Evolutionary conservation across 176 grass and related monocot species (phyloP), one percentile per base, ranked within the genome.

Genomic region (Cocos nucifera): DNA sequence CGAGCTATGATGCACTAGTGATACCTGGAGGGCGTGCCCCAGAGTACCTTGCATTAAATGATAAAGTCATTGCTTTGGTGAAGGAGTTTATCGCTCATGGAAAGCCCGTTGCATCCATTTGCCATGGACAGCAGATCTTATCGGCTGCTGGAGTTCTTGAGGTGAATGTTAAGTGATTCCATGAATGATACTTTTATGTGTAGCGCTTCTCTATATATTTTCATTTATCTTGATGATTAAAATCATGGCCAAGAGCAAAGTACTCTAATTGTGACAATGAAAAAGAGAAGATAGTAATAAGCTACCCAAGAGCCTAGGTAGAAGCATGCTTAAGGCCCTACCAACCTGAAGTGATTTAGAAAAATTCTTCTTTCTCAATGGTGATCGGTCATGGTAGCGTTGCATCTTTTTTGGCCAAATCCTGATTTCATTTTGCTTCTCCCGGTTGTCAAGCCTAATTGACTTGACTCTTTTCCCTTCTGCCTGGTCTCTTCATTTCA

Each of bases 31-130:
- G 93, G 2, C 75, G 93, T 3, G 87, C 84, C 4, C 93, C 93
- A 0, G 87, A 88, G 57, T 97, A 97, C 58, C 81, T 97, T 7
- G 87, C 87, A 3, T 63, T 97, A 77, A 77, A 97, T 17, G 81
- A 75, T n/a, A 58, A 85, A 20, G 78, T 97, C 3, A 57, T 97
- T 18, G 83, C 74, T 49, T 50, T 97, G 63, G 87, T 88, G 20
- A n/a, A n/a, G n/a, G 73, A 64, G 2, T 97, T 97, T 70, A 83
- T 83, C 59, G 78, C 82, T 22, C 78, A 72, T 18, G 70, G 66
- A n/a, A 97, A 88, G 51, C 93, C 93, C 18, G 58, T 97, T 14
- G 93, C 93, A 53, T 97, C 87, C 1, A 97, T 97, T 66, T 97
- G 93, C 69, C 93, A 97, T 4, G 87, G 93, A 0, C 84, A 97